These are phyloP conservation scores for Ilex aquifolium DNA, from an alignment of 257 asterid species.

Conservation along the genomic window DNA sequence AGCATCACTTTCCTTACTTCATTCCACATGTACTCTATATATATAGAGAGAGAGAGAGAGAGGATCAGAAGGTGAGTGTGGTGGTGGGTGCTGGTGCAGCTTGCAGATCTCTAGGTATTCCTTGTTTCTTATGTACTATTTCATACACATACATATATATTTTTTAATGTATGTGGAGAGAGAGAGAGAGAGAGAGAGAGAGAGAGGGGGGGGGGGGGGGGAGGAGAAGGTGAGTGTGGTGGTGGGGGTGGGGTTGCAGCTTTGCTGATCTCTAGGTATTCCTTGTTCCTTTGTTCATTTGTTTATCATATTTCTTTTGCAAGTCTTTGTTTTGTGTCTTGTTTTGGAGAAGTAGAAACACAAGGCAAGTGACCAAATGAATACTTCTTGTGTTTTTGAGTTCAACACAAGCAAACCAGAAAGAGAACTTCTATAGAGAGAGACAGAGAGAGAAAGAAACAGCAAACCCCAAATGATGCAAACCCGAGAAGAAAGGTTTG, in stretches of 20 bases:
- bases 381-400: constrained; percentile 12
- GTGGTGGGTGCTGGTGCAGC: constrained; percentile 19
- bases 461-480: constrained; percentile 32
- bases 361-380: too few relatives aligned
- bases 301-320: constrained; percentile 3
- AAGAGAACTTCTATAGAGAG: constrained; percentile 10
- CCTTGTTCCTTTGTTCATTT: constrained; percentile 11
- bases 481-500: constrained; percentile 48
- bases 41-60: not conserved
- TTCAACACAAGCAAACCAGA: constrained; percentile 21
- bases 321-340: constrained; percentile 6
- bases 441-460: constrained; percentile 6
- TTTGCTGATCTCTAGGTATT: constrained; percentile 42
- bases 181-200: not conserved
- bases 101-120: constrained; percentile 43
- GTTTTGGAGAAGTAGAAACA: not conserved
- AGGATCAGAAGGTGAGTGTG: not conserved
- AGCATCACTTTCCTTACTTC: constrained; percentile 1
- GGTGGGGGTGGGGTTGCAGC: constrained; percentile 13
- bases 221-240: not conserved
- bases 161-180: not conserved
- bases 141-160: not conserved
- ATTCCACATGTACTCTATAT: not conserved
- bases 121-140: not conserved
- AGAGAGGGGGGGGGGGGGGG: too few relatives aligned